Evolutionary conservation across 2,329 filamentous ascomycete species (phyloP).

Genomic region (Thelonectria olida): DNA sequence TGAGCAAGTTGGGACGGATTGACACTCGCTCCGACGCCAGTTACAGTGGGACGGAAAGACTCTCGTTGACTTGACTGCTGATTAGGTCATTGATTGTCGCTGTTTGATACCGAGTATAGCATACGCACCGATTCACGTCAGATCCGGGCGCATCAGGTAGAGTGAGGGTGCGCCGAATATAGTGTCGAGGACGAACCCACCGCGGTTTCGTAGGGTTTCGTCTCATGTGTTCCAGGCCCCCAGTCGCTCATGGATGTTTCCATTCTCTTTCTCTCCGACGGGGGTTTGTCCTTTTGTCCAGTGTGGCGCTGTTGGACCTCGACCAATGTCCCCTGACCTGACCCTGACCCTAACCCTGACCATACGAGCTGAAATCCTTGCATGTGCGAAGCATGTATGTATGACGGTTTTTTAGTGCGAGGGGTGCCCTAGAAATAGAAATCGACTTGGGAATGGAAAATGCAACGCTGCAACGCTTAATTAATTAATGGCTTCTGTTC

Average conservation of each 20-base stretch:
- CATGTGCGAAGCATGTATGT: neutral
- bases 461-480: slow-evolving; percentile 17
- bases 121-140: slow-evolving; percentile 38
- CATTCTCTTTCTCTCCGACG: neutral
- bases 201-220: slow-evolving; percentile 30
- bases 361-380: neutral
- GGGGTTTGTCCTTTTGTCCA: neutral
- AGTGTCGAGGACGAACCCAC: slow-evolving; percentile 10
- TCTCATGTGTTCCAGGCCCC: slow-evolving; percentile 34
- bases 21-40: neutral
- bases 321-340: no score
- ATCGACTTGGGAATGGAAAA: neutral
- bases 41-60: neutral
- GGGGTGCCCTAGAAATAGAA: slow-evolving; percentile 20
- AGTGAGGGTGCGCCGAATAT: slow-evolving; percentile 27
- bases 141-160: slow-evolving; percentile 30
- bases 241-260: slow-evolving; percentile 1
- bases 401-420: slow-evolving; percentile 6
- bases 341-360: neutral
- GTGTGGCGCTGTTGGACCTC: no score
- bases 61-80: neutral
- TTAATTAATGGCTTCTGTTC: slow-evolving; percentile 4
- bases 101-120: slow-evolving; percentile 14
- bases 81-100: neutral
- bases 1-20: slow-evolving; percentile 17